Evolutionary conservation across 2,329 filamentous ascomycete genomes (phyloP).

Genomic region (Thelonectria rubi): DNA sequence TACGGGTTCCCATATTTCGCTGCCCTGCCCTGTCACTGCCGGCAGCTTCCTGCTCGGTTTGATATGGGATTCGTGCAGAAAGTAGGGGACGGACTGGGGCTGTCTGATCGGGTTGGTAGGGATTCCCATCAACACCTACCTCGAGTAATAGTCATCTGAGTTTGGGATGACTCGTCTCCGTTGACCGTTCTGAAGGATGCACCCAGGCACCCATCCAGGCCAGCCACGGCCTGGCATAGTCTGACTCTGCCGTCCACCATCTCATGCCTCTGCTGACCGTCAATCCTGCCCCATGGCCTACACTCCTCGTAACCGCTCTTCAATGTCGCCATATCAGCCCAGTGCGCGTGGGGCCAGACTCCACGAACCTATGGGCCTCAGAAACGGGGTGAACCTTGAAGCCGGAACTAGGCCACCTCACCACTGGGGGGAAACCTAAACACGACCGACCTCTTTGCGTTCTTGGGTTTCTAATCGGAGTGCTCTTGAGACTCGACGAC

Average conservation of each 20-base stretch:
- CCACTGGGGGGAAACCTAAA: slow-evolving; percentile 22
- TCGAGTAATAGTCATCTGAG: slow-evolving; percentile 22
- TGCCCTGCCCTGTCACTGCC: slow-evolving; percentile 1
- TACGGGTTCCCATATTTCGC: neutral
- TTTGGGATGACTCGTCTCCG: slow-evolving; percentile 18
- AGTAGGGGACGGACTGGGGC: slow-evolving; percentile 1
- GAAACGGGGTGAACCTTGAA: slow-evolving; percentile 31
- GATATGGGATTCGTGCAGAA: slow-evolving; percentile 9
- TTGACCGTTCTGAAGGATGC: slow-evolving; percentile 8
- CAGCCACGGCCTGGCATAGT: slow-evolving; percentile 16
- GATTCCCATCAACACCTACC: slow-evolving; percentile 17
- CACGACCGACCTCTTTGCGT: slow-evolving; percentile 26
- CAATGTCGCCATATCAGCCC: slow-evolving; percentile 25
- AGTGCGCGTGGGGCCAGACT: slow-evolving; percentile 26
- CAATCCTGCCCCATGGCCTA: slow-evolving; percentile 12
- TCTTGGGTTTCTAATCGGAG: slow-evolving; percentile 25
- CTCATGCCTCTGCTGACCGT: slow-evolving; percentile 1
- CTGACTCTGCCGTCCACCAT: slow-evolving; percentile 10
- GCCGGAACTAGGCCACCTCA: slow-evolving; percentile 21
- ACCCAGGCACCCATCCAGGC: slow-evolving; percentile 21
- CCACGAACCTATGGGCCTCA: slow-evolving; percentile 24
- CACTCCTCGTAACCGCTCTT: slow-evolving; percentile 14
- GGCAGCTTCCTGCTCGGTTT: neutral
- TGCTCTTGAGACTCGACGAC: slow-evolving; percentile 19
- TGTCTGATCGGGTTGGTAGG: slow-evolving; percentile 25